A percentile compares a stretch with the other conserved stretches of the same genome.
These are phyloP conservation scores for Penicillium sp. DNA, from an alignment of 2,329 filamentous ascomycete genomes.

Conservation along the genomic window DNA sequence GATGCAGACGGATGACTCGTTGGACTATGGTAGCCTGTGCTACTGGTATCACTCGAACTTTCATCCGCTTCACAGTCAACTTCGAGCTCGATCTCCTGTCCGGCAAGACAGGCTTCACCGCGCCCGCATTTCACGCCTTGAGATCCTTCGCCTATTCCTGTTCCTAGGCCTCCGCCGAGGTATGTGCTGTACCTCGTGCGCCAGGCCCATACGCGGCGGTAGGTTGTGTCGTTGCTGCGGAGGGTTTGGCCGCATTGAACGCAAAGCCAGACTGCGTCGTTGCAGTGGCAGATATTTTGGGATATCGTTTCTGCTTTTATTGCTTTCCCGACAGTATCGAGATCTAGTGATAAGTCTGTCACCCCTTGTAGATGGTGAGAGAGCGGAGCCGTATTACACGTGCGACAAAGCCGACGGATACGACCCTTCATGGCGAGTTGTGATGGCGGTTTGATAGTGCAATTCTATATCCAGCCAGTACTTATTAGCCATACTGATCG, in stretches of 20 bases:
- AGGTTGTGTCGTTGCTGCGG: slow-evolving; percentile 56
- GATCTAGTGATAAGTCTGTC: slow-evolving; percentile 32
- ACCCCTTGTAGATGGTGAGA: slow-evolving; percentile 24
- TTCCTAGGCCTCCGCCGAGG: slow-evolving; percentile 76
- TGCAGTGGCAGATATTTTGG: slow-evolving; percentile 60
- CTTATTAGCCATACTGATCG: slow-evolving; percentile 2
- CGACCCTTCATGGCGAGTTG: slow-evolving; percentile 67
- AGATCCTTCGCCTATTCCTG: slow-evolving; percentile 83
- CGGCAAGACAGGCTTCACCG: slow-evolving; percentile 73
- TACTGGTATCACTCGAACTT: slow-evolving; percentile 23
- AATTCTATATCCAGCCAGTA: slow-evolving; percentile 64
- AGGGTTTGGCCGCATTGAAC: slow-evolving; percentile 77
- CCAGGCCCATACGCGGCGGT: slow-evolving; percentile 80
- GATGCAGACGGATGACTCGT: slow-evolving; percentile 18
- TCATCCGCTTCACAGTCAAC: slow-evolving; percentile 83
- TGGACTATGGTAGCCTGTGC: slow-evolving; percentile 15
- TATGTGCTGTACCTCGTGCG: slow-evolving; percentile 77
- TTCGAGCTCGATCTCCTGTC: slow-evolving; percentile 76
- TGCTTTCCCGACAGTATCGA: slow-evolving; percentile 9
- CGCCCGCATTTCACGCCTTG: slow-evolving; percentile 86
- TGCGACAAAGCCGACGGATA: slow-evolving; percentile 76
- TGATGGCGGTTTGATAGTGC: slow-evolving; percentile 78
- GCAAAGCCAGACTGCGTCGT: slow-evolving; percentile 73
- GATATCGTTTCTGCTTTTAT: slow-evolving; percentile 47
- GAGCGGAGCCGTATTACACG: slow-evolving; percentile 73